Percentiles rank a stretch among this genome's conserved stretches.
Conservation (phyloP, 305 asterid species). For the Fraxinus albicans region DNA sequence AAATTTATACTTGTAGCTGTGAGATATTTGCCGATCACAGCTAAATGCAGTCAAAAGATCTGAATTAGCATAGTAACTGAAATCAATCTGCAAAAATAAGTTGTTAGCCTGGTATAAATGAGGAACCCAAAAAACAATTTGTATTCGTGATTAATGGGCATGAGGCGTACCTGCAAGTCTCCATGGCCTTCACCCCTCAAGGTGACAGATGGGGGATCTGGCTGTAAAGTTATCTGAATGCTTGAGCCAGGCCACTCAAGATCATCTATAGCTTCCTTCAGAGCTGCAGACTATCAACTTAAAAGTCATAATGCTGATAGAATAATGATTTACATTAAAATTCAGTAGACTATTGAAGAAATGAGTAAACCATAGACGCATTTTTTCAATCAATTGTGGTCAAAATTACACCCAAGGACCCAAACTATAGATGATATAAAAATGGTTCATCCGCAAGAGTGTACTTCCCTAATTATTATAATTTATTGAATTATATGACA, state of each 20-base stretch:
- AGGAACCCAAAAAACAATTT: neutral
- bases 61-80: slow-evolving; percentile 63
- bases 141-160: neutral
- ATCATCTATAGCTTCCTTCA: slow-evolving; percentile 96
- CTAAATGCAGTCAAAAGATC: slow-evolving; percentile 82
- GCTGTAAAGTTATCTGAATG: slow-evolving; percentile 71
- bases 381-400: slow-evolving; percentile 3
- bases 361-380: neutral
- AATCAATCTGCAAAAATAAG: slow-evolving; percentile 69
- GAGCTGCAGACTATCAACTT: slow-evolving; percentile 73
- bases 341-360: neutral
- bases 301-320: slow-evolving; percentile 23
- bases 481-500: neutral
- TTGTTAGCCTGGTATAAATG: neutral
- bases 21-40: slow-evolving; percentile 69
- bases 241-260: slow-evolving; percentile 98
- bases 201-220: slow-evolving; percentile 80
- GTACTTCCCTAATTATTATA: neutral
- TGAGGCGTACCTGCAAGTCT: slow-evolving; percentile 66
- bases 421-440: neutral
- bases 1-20: slow-evolving; percentile 94
- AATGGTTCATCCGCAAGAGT: neutral
- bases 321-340: neutral
- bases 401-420: neutral
- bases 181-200: slow-evolving; percentile 96